These are phyloP conservation scores for Angomonas ambiguus DNA, from an alignment of 208 protist species.

Conservation along the genomic window DNA sequence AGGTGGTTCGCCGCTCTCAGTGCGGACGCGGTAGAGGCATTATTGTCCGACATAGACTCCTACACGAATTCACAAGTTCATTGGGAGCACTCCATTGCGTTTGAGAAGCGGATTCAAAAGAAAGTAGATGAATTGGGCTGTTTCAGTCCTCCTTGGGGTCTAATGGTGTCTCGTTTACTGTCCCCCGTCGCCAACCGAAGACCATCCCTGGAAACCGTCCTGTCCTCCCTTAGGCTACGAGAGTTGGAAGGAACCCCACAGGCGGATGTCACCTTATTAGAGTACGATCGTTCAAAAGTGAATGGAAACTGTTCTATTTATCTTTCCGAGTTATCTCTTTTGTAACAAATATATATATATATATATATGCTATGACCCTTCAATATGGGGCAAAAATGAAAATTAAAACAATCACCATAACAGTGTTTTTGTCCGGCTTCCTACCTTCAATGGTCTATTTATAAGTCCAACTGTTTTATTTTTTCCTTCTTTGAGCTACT, in stretches of 20 bases:
- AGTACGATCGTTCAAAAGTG: neutral
- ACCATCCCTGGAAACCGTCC: neutral
- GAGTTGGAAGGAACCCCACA: neutral
- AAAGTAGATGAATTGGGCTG: neutral
- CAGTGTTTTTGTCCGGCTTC: neutral
- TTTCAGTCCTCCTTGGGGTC: neutral
- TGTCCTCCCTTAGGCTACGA: neutral
- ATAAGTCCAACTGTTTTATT: conserved; percentile 10
- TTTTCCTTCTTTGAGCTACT: conserved; percentile 12
- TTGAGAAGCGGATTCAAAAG: neutral
- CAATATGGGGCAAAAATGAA: neutral
- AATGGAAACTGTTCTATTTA: neutral
- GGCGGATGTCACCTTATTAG: neutral
- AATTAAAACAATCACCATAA: neutral
- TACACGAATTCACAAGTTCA: neutral
- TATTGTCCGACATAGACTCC: neutral
- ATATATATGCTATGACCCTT: conserved; percentile 5
- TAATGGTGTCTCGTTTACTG: neutral
- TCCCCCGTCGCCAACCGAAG: neutral
- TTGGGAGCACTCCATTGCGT: neutral
- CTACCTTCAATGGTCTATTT: neutral
- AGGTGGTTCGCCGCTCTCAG: neutral
- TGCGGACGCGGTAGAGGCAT: neutral
- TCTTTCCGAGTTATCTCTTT: neutral
- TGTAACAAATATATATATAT: conserved; percentile 5